Base-by-base conservation (phyloP, 2,329 filamentous ascomycete genomes). In the Ustulina deusta region DNA sequence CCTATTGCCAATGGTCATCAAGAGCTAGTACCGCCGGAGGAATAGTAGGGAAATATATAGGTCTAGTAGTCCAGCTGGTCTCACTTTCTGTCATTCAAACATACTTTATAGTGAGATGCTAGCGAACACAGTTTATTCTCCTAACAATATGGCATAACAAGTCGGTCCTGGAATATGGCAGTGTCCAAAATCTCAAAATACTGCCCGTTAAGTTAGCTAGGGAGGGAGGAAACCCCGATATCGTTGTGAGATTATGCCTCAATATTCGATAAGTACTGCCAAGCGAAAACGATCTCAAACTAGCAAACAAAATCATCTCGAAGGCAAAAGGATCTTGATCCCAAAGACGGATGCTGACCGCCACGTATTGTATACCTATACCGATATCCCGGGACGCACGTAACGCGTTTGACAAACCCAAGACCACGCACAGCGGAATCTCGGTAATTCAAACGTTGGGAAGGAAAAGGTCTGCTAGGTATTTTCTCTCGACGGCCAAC, bases 401-500 rank as follows among this genome's bases (percentile, higher is more conserved):
- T 40, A 55, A 17, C 34, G 52, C 22, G 54, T 27, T 56, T 56
- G 54, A 56, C 36, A 56, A 44, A 56, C 54, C 54, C 22, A 29
- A 20, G 54, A 11, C 36, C 3, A 17, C 22, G 36, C 38, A 42
- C 6, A 56, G 25, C 25, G 17, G 15, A 29, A 27, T 42, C 36
- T 56, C 36, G 36, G 54, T 29, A 56, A 10, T 20, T 42, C 54
- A 29, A 29, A 36, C 15, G 10, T 29, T 56, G 22, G 54, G 36
- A 56, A 9, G 22, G 48, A 27, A 27, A 51, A 7, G 15, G 5
- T 20, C 42, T 46, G 2, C 32, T 9, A 9, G 20, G 38, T 7
- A 29, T 3, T n/a, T 27, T 9, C n/a, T 17, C 20, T 29, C 29
- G 32, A 27, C 13, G n/a, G 6, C 20, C 29, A 11, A n/a, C 32